Percentiles rank a stretch among this genome's conserved stretches.
phyloP scores from a whole-genome alignment of 2,329 filamentous ascomycete genomes.

The Talaromyces sp. region DNA sequence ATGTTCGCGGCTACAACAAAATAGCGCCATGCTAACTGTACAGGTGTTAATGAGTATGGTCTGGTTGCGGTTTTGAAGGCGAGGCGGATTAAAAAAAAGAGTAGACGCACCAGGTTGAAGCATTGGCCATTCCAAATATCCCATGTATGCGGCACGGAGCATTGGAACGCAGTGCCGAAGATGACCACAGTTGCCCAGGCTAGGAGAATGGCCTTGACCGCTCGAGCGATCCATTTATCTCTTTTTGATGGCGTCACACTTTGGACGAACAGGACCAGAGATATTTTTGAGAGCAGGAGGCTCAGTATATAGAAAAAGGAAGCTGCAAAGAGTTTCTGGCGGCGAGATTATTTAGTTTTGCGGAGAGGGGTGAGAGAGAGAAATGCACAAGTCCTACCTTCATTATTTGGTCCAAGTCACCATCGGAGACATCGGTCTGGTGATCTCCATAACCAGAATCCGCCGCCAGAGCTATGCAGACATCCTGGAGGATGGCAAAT shows the following conservation, averaged over 20 bases:
- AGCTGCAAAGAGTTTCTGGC: conserved; percentile 17
- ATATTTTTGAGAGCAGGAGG: conserved; percentile 19
- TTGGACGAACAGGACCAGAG: conserved; percentile 18
- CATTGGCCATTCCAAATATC: conserved; percentile 16
- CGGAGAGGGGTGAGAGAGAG: background rate
- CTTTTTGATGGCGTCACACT: conserved; percentile 15
- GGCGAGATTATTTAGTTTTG: background rate
- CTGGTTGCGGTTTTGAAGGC: background rate
- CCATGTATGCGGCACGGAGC: conserved; percentile 15
- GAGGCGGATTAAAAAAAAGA: background rate
- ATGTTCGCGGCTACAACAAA: conserved; percentile 17
- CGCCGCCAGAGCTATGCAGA: conserved; percentile 16
- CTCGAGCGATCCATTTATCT: conserved; percentile 14
- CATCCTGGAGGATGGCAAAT: conserved; percentile 15
- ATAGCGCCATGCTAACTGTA: conserved; percentile 15
- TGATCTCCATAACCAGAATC: conserved; percentile 20
- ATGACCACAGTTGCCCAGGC: conserved; percentile 13
- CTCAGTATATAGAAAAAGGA: conserved; percentile 17
- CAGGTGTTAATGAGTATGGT: conserved; percentile 1
- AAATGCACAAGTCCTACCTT: conserved; percentile 13
- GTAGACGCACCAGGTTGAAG: conserved; percentile 14
- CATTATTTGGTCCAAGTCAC: conserved; percentile 15
- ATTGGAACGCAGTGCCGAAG: conserved; percentile 17
- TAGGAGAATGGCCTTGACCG: conserved; percentile 12
- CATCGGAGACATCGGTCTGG: conserved; percentile 7